These are phyloP conservation scores for Cadophora sp. DNA, from an alignment of 2,329 filamentous ascomycete genomes.

Conservation along the genomic window DNA sequence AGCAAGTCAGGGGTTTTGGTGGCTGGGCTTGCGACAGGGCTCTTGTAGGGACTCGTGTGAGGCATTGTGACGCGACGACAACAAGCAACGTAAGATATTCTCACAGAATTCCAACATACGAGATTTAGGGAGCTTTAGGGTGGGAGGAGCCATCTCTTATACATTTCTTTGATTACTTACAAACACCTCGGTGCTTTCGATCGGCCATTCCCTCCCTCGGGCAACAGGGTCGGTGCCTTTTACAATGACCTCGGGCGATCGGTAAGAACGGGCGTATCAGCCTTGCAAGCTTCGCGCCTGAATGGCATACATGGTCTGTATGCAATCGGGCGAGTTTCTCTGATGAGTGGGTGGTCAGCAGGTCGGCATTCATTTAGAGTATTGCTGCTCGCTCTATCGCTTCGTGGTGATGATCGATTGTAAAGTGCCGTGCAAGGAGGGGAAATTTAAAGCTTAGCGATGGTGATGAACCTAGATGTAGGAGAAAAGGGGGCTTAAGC, in stretches of 20 bases:
- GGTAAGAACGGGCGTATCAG: neutral
- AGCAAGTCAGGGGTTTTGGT: neutral
- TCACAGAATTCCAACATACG: neutral
- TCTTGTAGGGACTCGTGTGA: neutral
- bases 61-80: neutral
- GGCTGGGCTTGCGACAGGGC: neutral
- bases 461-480: neutral
- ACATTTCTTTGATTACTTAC: neutral
- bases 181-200: slow-evolving; percentile 14
- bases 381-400: neutral
- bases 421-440: neutral
- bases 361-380: neutral
- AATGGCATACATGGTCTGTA: neutral
- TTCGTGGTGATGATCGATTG: neutral
- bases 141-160: neutral
- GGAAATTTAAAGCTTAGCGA: neutral
- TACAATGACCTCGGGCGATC: slow-evolving; percentile 16
- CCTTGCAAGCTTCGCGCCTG: neutral
- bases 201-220: slow-evolving; percentile 9
- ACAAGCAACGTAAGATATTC: neutral
- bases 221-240: slow-evolving; percentile 17
- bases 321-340: neutral
- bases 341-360: neutral
- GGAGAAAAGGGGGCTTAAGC: slow-evolving; percentile 9
- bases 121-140: neutral